These are phyloP conservation scores for Daldinia childiae DNA, from an alignment of 495 filamentous ascomycete species.

Conservation along the genomic window DNA sequence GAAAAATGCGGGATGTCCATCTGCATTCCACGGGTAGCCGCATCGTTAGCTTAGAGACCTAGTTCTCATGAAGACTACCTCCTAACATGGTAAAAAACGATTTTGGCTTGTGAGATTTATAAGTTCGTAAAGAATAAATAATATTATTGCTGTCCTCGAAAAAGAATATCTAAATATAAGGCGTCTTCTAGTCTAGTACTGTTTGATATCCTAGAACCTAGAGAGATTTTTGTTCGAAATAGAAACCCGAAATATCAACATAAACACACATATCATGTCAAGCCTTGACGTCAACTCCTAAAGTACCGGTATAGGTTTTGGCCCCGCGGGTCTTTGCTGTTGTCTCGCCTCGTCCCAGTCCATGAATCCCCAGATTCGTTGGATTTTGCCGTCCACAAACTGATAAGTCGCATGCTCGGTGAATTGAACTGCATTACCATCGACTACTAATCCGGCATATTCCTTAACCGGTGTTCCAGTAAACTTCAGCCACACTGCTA, in stretches of 20 bases:
- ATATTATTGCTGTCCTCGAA: not conserved
- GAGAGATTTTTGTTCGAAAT: not conserved
- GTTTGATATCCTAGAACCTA: not conserved
- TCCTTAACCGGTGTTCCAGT: conserved; percentile 27
- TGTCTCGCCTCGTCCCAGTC: conserved; percentile 29
- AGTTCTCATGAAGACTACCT: not conserved
- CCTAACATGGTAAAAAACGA: not conserved
- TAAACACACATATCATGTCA: not conserved
- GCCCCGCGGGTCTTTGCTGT: conserved; percentile 16
- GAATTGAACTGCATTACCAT: conserved; percentile 25
- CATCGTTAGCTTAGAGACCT: not conserved
- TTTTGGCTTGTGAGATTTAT: not conserved
- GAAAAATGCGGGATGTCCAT: conserved; percentile 27
- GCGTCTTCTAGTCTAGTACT: not conserved
- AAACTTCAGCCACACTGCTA: conserved; percentile 40
- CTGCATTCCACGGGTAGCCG: conserved; percentile 4
- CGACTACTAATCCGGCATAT: conserved; percentile 27
- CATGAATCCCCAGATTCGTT: conserved; percentile 39
- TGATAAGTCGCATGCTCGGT: conserved; percentile 39
- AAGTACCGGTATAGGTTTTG: conserved; percentile 10
- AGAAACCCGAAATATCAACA: not conserved
- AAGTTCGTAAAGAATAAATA: not conserved
- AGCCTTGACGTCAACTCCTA: not conserved
- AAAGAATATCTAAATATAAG: not conserved
- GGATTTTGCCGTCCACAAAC: conserved; percentile 36